These are phyloP conservation scores for Lactarius hengduanensis DNA, from an alignment of 768 basidiomycete species.

Conservation along the genomic window DNA sequence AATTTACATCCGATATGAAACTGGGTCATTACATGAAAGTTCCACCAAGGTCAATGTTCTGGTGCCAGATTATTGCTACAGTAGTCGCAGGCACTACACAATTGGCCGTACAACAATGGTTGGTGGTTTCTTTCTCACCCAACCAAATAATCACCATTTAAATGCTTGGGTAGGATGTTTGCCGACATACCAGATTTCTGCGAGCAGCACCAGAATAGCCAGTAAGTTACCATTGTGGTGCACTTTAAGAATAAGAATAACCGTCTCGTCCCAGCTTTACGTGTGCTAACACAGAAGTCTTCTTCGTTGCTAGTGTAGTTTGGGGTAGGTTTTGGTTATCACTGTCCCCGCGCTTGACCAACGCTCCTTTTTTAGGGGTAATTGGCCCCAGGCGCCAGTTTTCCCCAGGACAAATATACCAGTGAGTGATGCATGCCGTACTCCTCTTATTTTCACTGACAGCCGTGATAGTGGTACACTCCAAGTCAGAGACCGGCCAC, in stretches of 20 bases:
- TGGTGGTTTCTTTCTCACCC: background rate
- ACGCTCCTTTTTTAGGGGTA: slow-evolving; percentile 43
- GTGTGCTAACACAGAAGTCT: slow-evolving; percentile 27
- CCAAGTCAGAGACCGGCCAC: slow-evolving; percentile 27
- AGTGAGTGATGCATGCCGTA: slow-evolving; percentile 40
- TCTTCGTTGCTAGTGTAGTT: slow-evolving; percentile 30
- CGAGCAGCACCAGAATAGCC: slow-evolving; percentile 46
- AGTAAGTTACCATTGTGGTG: slow-evolving; percentile 7
- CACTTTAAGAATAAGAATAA: background rate
- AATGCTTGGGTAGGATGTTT: slow-evolving; percentile 45
- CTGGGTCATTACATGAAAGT: slow-evolving; percentile 75
- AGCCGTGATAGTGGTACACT: slow-evolving; percentile 9
- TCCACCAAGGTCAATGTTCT: slow-evolving; percentile 37
- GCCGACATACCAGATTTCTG: slow-evolving; percentile 66
- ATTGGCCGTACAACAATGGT: slow-evolving; percentile 59
- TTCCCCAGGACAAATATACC: slow-evolving; percentile 55
- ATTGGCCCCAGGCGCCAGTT: slow-evolving; percentile 64
- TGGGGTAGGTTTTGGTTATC: slow-evolving; percentile 21
- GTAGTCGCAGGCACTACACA: slow-evolving; percentile 63
- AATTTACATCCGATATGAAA: slow-evolving; percentile 76
- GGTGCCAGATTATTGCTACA: slow-evolving; percentile 56
- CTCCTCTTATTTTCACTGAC: slow-evolving; percentile 26
- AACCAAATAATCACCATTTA: background rate
- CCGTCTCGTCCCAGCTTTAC: slow-evolving; percentile 16
- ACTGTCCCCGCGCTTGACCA: background rate